These are phyloP conservation scores for Boletellus ananas DNA, from an alignment of 768 basidiomycete species.

Conservation along the genomic window DNA sequence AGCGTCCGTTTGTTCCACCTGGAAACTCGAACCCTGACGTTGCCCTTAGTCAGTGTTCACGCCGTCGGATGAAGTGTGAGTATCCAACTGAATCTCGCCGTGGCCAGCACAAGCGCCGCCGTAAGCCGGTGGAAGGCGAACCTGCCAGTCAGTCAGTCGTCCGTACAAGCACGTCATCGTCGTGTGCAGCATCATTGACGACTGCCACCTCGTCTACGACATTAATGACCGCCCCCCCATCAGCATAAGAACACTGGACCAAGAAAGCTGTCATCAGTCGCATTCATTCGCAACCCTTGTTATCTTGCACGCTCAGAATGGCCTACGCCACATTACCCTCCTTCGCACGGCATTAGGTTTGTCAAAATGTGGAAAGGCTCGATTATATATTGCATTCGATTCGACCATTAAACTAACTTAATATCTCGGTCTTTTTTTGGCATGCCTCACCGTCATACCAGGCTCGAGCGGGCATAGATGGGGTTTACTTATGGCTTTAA, in stretches of 20 bases:
- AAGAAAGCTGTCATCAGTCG: constrained; percentile 3
- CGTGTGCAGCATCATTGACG: constrained; percentile 15
- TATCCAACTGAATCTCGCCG: constrained; percentile 50
- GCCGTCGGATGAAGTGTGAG: constrained; percentile 43
- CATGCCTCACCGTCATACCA: constrained; percentile 9
- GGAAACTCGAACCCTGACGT: constrained; percentile 14
- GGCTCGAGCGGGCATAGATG: constrained; percentile 11
- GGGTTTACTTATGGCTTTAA: constrained; percentile 18
- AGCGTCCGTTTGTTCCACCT: constrained; percentile 6
- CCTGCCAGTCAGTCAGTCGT: constrained; percentile 15
- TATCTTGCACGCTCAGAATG: constrained; percentile 10
- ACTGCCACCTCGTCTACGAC: constrained; percentile 16
- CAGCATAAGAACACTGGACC: constrained; percentile 14
- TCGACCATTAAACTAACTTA: constrained; percentile 20
- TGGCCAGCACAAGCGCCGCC: constrained; percentile 43
- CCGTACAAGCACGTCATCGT: constrained; percentile 19
- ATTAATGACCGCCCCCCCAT: constrained; percentile 18
- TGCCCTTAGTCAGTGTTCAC: constrained; percentile 42
- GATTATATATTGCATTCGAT: constrained; percentile 23
- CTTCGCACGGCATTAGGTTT: constrained; percentile 6
- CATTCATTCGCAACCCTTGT: constrained; percentile 4
- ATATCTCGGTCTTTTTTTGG: constrained; percentile 16
- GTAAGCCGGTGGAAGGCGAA: constrained; percentile 29
- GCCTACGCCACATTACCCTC: constrained; percentile 3
- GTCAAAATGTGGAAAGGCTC: constrained; percentile 16